phyloP scores from a whole-genome alignment of 2,329 filamentous ascomycete species.

The Endocalyx cinctus region DNA sequence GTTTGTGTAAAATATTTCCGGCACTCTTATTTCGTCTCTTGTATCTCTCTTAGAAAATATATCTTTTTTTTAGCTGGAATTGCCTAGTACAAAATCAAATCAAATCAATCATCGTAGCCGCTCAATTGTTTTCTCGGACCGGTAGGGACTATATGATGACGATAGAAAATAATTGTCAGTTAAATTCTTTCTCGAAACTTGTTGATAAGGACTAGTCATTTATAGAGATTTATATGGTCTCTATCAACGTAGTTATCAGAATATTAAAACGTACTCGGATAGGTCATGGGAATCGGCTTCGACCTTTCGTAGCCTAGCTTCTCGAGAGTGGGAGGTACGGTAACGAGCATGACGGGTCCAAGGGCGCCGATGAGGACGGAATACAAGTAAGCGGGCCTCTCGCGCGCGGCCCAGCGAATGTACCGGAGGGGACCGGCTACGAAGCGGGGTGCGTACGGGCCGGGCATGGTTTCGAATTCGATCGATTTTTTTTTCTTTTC shows the following conservation, averaged over 20 bases:
- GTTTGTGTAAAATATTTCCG: no score
- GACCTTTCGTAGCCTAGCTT: constrained; percentile 70
- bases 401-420: constrained; percentile 80
- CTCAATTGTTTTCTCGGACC: constrained; percentile 55
- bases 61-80: no score
- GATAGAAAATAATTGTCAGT: constrained; percentile 18
- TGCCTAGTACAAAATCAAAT: no score
- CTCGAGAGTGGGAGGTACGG: constrained; percentile 69
- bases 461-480: constrained; percentile 45
- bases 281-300: constrained; percentile 76
- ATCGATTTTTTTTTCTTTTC: no score
- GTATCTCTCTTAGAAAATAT: no score
- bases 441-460: constrained; percentile 68
- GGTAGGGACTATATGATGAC: constrained; percentile 50
- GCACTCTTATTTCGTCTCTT: no score
- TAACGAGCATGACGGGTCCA: constrained; percentile 66
- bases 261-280: constrained; percentile 71
- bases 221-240: not conserved
- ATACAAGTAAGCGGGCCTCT: constrained; percentile 90
- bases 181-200: no score
- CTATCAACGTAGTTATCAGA: not conserved
- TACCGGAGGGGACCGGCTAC: constrained; percentile 80
- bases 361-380: constrained; percentile 68
- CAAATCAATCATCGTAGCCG: constrained; percentile 59
- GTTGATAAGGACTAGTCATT: not conserved